Conservation (phyloP, 768 basidiomycete genomes). For the Roridomyces roridus region DNA sequence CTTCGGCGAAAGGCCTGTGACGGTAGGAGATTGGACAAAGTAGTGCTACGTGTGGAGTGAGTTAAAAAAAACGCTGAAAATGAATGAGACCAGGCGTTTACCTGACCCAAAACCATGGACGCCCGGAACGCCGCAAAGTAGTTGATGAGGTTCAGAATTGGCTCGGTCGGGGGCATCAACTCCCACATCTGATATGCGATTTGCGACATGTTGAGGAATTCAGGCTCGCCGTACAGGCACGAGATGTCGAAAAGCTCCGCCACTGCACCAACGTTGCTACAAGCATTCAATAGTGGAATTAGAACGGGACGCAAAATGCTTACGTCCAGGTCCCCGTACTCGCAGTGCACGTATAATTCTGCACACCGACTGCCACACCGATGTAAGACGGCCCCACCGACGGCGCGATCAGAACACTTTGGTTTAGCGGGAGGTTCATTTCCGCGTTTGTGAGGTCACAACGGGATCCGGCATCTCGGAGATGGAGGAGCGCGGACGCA, state of each 20-base stretch:
- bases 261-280: constrained; percentile 54
- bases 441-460: constrained; percentile 33
- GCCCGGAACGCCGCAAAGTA: constrained; percentile 3
- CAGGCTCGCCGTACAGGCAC: constrained; percentile 43
- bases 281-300: not conserved
- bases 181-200: constrained; percentile 33
- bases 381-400: constrained; percentile 43
- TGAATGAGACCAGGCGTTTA: not conserved
- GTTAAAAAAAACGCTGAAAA: not conserved
- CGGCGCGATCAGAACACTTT: constrained; percentile 42
- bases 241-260: constrained; percentile 63
- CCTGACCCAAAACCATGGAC: constrained; percentile 18
- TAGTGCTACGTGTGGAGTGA: constrained; percentile 38
- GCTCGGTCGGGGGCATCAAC: constrained; percentile 19
- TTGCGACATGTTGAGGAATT: constrained; percentile 38
- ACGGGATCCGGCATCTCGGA: not conserved
- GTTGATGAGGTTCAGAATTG: not conserved
- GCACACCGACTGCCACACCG: constrained; percentile 52
- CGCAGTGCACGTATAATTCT: constrained; percentile 59
- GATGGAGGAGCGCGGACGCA: not conserved
- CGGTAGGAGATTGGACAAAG: constrained; percentile 44
- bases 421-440: constrained; percentile 30
- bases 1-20: constrained; percentile 39
- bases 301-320: too few species aligned
- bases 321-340: constrained; percentile 52